These are phyloP conservation scores for Zygotorulaspora mrakii DNA, from an alignment of 1,139 yeast species.

Conservation along the genomic window DNA sequence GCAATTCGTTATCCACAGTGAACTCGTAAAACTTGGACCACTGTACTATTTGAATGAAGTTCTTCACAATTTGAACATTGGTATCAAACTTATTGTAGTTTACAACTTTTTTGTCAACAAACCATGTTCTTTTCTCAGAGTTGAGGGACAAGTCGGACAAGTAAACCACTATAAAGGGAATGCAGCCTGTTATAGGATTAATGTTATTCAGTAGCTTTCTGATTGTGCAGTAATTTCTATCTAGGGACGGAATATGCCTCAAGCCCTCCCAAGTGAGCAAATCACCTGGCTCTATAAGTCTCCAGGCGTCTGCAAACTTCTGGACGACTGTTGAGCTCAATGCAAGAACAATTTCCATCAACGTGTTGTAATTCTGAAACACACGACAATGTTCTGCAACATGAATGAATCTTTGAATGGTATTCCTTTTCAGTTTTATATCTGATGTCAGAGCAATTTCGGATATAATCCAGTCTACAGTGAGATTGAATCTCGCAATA, in stretches of 20 bases:
- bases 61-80: slow-evolving; percentile 73
- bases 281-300: slow-evolving; percentile 50
- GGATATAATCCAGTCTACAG: slow-evolving; percentile 90
- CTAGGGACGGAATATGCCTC: slow-evolving; percentile 60
- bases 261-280: slow-evolving; percentile 62
- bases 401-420: slow-evolving; percentile 78
- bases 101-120: slow-evolving; percentile 46
- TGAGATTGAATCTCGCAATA: slow-evolving; percentile 81
- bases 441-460: slow-evolving; percentile 71
- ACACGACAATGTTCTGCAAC: slow-evolving; percentile 68
- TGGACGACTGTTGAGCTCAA: slow-evolving; percentile 68
- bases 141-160: slow-evolving; percentile 78
- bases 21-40: slow-evolving; percentile 69
- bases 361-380: slow-evolving; percentile 79
- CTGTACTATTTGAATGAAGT: slow-evolving; percentile 76
- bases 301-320: slow-evolving; percentile 71
- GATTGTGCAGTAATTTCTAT: slow-evolving; percentile 61
- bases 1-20: slow-evolving; percentile 51
- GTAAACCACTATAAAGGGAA: slow-evolving; percentile 86
- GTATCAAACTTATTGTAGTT: slow-evolving; percentile 78
- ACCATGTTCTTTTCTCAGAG: slow-evolving; percentile 53
- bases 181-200: slow-evolving; percentile 72
- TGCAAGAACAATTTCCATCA: slow-evolving; percentile 84
- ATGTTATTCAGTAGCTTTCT: slow-evolving; percentile 59
- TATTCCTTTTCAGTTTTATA: slow-evolving; percentile 55